Evolutionary conservation across 768 basidiomycete genomes (phyloP), one percentile per base, ranked within the genome.

Genomic region (Phaffia australis): DNA sequence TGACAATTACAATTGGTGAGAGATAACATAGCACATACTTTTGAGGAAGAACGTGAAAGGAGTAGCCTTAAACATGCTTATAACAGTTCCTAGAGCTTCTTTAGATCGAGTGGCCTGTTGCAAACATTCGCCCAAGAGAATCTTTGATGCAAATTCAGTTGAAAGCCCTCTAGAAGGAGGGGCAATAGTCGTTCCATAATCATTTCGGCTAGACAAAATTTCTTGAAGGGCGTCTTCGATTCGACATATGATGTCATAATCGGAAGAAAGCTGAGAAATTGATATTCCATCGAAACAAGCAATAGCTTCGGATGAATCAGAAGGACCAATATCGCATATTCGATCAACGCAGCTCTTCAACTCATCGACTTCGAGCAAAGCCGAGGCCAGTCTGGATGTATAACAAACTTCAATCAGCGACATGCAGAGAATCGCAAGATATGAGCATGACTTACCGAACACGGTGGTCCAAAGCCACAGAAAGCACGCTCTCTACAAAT

Each of bases 401-500:
- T 57, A 51, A 23, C 49, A 35, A n/a, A 65, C 56, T 1, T 58
- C 49, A 15, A 30, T 23, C 23, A 54, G 29, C 16, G 16, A 54
- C 29, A 16, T 42, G 11, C 35, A 5, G 11, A 42, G 35, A 42
- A 42, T 5, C 11, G 35, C 35, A 5, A 42, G 4, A 4, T 29
- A 54, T 54, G 9, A 54, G 4, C 52, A 23, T 54, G 48, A 60
- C 85, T 76, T 75, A 92, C 92, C 81, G 76, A 42, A 81, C 75
- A 73, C 89, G 80, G 32, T 83, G 75, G 48, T 81, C 80, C 19
- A 92, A 70, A 1, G 86, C 86, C 57, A 86, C 76, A 3, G 81
- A 81, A 74, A 90, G 86, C 1, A 84, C 81, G 51, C 86, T 89
- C 75, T 97, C 91, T 5, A 90, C 80, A 65, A 87, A 81, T 70